Conservation (phyloP, 805 yeast species). For the Nakazawaea holstii region DNA sequence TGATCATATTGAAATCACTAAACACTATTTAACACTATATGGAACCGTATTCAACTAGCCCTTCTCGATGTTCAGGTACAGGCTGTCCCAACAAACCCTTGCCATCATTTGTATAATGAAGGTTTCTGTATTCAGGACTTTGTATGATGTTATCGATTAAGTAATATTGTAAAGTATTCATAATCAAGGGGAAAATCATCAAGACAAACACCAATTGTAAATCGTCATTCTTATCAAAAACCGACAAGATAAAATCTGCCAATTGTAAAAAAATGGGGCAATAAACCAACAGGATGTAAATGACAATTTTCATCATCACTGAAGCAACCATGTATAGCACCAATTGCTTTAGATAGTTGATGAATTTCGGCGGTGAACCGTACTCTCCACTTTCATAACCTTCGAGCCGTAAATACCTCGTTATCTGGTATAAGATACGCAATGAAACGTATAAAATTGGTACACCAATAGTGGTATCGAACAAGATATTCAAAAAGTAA, state of each 20-base stretch:
- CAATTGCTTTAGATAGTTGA: slow-evolving; percentile 69
- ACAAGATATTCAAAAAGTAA: slow-evolving; percentile 82
- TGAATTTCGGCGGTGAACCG: slow-evolving; percentile 58
- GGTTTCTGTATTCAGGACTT: slow-evolving; percentile 36
- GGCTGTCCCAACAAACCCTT: slow-evolving; percentile 7
- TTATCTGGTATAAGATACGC: slow-evolving; percentile 42
- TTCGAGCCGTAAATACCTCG: slow-evolving; percentile 36
- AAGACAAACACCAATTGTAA: slow-evolving; percentile 84
- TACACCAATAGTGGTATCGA: slow-evolving; percentile 93
- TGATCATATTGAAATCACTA: too few relatives aligned
- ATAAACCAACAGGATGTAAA: slow-evolving; percentile 50
- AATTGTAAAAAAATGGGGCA: slow-evolving; percentile 65
- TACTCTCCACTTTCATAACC: slow-evolving; percentile 53
- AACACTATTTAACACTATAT: background rate
- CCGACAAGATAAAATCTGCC: slow-evolving; percentile 71
- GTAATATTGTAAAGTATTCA: slow-evolving; percentile 70
- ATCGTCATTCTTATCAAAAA: slow-evolving; percentile 71
- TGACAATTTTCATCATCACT: slow-evolving; percentile 49
- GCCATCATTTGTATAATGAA: slow-evolving; percentile 12
- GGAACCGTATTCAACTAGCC: slow-evolving; percentile 1
- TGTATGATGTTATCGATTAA: slow-evolving; percentile 72
- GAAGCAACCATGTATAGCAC: slow-evolving; percentile 60
- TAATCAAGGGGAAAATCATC: slow-evolving; percentile 69
- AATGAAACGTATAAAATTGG: slow-evolving; percentile 66
- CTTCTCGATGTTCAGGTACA: background rate